Percentiles rank a stretch among this genome's conserved stretches.
These are phyloP conservation scores for Neurospora sp. DNA, from an alignment of 495 filamentous ascomycete species.

Conservation along the genomic window DNA sequence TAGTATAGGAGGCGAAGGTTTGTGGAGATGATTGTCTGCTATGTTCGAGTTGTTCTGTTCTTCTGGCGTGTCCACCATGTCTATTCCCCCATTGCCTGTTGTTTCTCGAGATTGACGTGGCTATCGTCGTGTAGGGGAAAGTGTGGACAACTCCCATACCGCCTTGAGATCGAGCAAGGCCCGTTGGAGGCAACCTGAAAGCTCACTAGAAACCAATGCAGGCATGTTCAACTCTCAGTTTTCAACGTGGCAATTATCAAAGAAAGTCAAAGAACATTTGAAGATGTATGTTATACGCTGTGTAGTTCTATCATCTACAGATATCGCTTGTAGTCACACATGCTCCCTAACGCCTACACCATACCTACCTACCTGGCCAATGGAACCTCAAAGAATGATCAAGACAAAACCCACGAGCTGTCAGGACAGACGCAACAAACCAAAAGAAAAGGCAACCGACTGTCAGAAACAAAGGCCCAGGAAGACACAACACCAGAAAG, in stretches of 20 bases:
- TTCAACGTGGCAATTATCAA: background rate
- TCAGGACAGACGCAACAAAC: background rate
- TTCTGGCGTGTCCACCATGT: no score
- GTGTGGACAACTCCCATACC: no score
- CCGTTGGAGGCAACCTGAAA: no score
- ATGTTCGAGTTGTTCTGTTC: no score
- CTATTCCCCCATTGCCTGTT: no score
- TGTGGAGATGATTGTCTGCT: no score
- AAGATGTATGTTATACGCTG: background rate
- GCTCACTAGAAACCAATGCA: background rate
- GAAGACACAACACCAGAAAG: background rate
- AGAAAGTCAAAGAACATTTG: background rate
- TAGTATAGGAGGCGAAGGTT: background rate
- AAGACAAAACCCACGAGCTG: background rate
- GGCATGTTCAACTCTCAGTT: background rate
- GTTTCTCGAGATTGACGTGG: no score
- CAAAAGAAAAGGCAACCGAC: background rate
- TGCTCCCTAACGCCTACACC: background rate
- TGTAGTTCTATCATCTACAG: background rate
- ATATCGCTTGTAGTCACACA: background rate
- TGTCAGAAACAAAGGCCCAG: background rate
- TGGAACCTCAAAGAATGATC: background rate
- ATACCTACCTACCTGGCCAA: background rate
- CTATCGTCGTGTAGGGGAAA: no score
- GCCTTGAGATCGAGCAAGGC: no score